phyloP scores from a whole-genome alignment of 257 asterid genomes.

The Petrea volubilis region DNA sequence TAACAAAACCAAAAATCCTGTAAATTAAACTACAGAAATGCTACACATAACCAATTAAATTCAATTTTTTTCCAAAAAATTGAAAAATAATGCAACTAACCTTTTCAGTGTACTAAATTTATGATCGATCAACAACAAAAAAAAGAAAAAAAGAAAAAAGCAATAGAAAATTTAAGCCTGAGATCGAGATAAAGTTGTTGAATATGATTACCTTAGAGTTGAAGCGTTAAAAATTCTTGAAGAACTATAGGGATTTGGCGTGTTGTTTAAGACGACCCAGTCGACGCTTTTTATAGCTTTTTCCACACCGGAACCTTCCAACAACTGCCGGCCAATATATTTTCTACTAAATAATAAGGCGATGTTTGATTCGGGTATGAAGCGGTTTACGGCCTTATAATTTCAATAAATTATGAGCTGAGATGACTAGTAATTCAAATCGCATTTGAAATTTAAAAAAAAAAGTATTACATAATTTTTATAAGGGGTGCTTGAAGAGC shows the following conservation, averaged over 20 bases:
- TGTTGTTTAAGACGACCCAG: not conserved
- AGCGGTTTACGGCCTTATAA: no score
- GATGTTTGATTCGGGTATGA: no score
- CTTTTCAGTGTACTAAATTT: not conserved
- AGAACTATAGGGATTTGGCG: slow-evolving; percentile 17
- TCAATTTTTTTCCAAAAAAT: not conserved
- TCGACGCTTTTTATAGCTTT: not conserved
- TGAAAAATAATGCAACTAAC: not conserved
- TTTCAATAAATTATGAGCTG: no score
- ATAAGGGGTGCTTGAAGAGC: no score
- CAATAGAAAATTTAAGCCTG: not conserved
- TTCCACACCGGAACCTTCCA: slow-evolving; percentile 23
- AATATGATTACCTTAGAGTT: slow-evolving; percentile 29
- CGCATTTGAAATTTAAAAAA: no score
- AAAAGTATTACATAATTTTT: no score
- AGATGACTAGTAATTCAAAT: no score
- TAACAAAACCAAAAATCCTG: not conserved
- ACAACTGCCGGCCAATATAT: not conserved
- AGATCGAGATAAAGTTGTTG: slow-evolving; percentile 13
- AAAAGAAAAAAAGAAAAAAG: not conserved
- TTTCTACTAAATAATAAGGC: no score
- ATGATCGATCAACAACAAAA: not conserved
- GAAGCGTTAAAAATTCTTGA: slow-evolving; percentile 35
- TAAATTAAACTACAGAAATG: not conserved
- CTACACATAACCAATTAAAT: not conserved